These are phyloP conservation scores for Lecanicillium sp. DNA, from an alignment of 2,329 filamentous ascomycete species.

Conservation along the genomic window DNA sequence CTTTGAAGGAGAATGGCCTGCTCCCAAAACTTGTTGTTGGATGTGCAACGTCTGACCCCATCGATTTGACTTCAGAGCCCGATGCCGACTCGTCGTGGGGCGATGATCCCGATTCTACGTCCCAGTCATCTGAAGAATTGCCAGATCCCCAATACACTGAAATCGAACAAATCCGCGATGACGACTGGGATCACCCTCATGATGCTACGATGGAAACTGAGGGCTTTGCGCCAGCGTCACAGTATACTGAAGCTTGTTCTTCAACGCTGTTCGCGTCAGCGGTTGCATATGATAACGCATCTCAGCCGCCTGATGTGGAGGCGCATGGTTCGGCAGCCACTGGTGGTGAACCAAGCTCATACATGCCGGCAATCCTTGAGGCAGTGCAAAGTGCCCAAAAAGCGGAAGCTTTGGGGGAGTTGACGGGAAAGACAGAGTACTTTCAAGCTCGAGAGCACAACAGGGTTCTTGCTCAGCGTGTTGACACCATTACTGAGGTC, in stretches of 20 bases:
- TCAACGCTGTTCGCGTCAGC: too few relatives aligned
- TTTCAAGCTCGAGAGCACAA: conserved; percentile 33
- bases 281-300: neutral
- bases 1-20: neutral
- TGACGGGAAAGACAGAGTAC: conserved; percentile 29
- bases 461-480: conserved; percentile 12
- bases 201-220: neutral
- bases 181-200: neutral
- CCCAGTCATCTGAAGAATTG: neutral
- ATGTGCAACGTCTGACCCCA: conserved; percentile 3
- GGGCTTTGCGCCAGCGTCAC: neutral
- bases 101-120: conserved; percentile 1
- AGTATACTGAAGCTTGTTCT: neutral
- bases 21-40: neutral
- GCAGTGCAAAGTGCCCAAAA: conserved; percentile 7
- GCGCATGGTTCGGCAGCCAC: neutral
- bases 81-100: conserved; percentile 1
- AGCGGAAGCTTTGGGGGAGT: conserved; percentile 12
- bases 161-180: neutral
- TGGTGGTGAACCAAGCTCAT: neutral
- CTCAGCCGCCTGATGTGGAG: too few relatives aligned
- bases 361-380: conserved; percentile 19
- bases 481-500: conserved; percentile 1
- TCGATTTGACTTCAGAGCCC: conserved; percentile 7
- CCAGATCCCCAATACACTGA: neutral